Evolutionary conservation across 192 early-diverging fungal genomes (phyloP).

Genomic region (Coemansia sp.): DNA sequence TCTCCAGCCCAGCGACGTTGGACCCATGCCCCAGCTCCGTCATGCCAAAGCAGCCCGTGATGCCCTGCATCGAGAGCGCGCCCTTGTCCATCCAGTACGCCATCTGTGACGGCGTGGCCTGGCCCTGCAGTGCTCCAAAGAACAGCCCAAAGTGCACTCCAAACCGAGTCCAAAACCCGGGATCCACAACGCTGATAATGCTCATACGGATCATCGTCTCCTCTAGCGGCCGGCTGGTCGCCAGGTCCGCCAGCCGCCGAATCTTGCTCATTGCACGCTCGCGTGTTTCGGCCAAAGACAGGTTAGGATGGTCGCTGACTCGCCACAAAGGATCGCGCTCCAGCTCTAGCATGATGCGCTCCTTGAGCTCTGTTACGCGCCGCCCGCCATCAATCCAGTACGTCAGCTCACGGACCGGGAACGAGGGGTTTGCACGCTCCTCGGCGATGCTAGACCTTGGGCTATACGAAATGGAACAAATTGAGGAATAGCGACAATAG

Average conservation of each 20-base stretch:
- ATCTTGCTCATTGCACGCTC: slow-evolving; percentile 87
- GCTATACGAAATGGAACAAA: slow-evolving; percentile 13
- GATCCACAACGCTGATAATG: slow-evolving; percentile 79
- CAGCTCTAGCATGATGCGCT: slow-evolving; percentile 82
- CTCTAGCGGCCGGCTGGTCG: slow-evolving; percentile 70
- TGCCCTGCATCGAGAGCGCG: slow-evolving; percentile 76
- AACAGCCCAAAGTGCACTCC: slow-evolving; percentile 92
- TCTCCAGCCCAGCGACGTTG: slow-evolving; percentile 90
- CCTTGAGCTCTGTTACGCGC: slow-evolving; percentile 65
- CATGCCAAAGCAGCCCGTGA: slow-evolving; percentile 93
- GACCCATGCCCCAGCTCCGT: slow-evolving; percentile 92
- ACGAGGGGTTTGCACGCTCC: slow-evolving; percentile 76
- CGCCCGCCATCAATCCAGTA: slow-evolving; percentile 83
- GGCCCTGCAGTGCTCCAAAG: slow-evolving; percentile 82
- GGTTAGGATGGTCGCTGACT: slow-evolving; percentile 78
- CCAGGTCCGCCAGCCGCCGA: slow-evolving; percentile 67
- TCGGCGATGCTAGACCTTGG: slow-evolving; percentile 62
- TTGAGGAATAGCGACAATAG: background rate
- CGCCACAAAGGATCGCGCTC: slow-evolving; percentile 84
- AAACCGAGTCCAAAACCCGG: slow-evolving; percentile 88
- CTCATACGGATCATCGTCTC: slow-evolving; percentile 78
- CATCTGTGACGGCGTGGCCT: slow-evolving; percentile 82
- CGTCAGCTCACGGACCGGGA: slow-evolving; percentile 78
- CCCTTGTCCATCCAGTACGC: slow-evolving; percentile 85
- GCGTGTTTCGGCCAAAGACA: slow-evolving; percentile 74